Evolutionary conservation across 2,329 filamentous ascomycete genomes (phyloP).

Genomic region (Cladosporium velox): DNA sequence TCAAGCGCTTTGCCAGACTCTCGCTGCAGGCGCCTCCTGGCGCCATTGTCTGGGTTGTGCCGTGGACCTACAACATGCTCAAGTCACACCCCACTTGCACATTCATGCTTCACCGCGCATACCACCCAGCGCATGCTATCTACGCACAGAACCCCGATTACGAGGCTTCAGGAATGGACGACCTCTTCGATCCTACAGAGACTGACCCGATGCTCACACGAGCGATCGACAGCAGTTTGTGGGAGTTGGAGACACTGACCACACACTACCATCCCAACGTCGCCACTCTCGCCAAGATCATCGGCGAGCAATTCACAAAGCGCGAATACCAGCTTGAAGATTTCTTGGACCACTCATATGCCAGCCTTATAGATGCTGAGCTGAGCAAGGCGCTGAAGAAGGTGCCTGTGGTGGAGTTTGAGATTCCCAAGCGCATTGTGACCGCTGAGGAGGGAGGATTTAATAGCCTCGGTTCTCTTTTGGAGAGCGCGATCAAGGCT

Average conservation of each 20-base stretch:
- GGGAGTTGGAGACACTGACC: conserved; percentile 90
- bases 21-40: conserved; percentile 86
- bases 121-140: conserved; percentile 37
- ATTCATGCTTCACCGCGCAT: conserved; percentile 86
- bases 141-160: conserved; percentile 30
- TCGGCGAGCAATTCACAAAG: conserved; percentile 97
- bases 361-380: conserved; percentile 81
- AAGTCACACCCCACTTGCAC: conserved; percentile 87
- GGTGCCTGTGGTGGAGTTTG: conserved; percentile 84
- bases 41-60: conserved; percentile 83
- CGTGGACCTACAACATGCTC: conserved; percentile 94
- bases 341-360: conserved; percentile 93
- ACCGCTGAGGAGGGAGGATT: conserved; percentile 38
- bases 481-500: conserved; percentile 31
- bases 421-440: conserved; percentile 87
- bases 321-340: conserved; percentile 93
- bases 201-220: conserved; percentile 79
- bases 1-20: conserved; percentile 86
- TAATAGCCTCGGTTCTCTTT: conserved; percentile 31
- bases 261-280: conserved; percentile 97
- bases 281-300: conserved; percentile 87
- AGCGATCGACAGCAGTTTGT: conserved; percentile 89
- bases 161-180: conserved; percentile 64
- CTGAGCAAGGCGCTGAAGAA: conserved; percentile 82
- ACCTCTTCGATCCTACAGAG: conserved; percentile 77